Percentiles rank a stretch among this genome's conserved stretches.
These are phyloP conservation scores for Pistacia atlantica DNA, from an alignment of 345 rosid genomes.

Conservation along the genomic window DNA sequence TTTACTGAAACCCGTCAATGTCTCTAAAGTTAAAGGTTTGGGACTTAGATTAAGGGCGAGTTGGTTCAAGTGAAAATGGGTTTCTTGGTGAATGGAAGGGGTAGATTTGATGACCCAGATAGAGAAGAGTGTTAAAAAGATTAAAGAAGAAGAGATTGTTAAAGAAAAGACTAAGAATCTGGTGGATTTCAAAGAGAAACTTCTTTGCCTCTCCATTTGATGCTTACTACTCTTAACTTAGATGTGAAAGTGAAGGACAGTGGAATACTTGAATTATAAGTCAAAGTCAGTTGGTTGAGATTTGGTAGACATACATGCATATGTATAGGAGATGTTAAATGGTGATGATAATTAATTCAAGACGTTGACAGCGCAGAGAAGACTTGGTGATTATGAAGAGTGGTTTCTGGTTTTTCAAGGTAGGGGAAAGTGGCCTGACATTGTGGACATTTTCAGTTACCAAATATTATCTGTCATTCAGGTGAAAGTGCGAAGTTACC, in stretches of 20 bases:
- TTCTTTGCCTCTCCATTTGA: slow-evolving; percentile 78
- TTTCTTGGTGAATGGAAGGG: slow-evolving; percentile 45
- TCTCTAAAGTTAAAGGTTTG: slow-evolving; percentile 31
- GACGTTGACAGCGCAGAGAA: neutral
- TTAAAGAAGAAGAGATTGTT: slow-evolving; percentile 54
- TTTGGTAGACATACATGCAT: neutral
- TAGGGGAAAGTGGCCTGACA: neutral
- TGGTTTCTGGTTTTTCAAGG: neutral
- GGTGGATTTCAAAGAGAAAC: slow-evolving; percentile 71
- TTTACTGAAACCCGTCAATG: slow-evolving; percentile 22
- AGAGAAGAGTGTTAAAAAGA: slow-evolving; percentile 58
- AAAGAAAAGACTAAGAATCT: slow-evolving; percentile 53
- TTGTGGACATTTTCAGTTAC: neutral
- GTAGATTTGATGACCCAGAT: slow-evolving; percentile 53
- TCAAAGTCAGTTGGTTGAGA: neutral
- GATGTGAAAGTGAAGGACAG: neutral
- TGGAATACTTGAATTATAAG: slow-evolving; percentile 12
- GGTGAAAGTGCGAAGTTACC: neutral
- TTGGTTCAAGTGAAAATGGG: slow-evolving; percentile 41
- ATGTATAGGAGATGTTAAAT: too few species aligned
- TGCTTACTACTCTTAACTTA: neutral
- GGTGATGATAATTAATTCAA: too few species aligned
- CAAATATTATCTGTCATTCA: neutral
- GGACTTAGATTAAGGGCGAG: slow-evolving; percentile 23
- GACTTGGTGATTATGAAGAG: neutral